Evolutionary conservation across 495 filamentous ascomycete genomes (phyloP), one percentile per base, ranked within the genome.

Genomic region (Podospora fimiseda): DNA sequence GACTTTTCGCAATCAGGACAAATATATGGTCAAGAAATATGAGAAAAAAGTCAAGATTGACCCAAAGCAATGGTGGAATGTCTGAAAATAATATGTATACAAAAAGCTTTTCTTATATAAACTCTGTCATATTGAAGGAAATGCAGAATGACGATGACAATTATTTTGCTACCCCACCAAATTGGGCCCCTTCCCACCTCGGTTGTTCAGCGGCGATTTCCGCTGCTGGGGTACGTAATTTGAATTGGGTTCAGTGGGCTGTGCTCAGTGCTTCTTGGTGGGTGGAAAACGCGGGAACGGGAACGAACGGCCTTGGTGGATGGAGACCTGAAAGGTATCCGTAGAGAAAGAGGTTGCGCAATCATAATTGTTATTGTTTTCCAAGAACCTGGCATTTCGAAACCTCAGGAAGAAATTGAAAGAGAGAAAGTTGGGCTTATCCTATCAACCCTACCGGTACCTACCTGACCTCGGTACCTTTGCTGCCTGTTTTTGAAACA

Each of bases 211-310:
- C 54, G 48, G 54, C 43, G 43, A 23, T 51, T 57, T 48, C 54
- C 48, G 54, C 36, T 46, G 43, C 43, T 30, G 46, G 21, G n/a
- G 50, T 56, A 53, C 50, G 53, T 57, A 60, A 56, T 60, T 57
- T 51, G 22, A 37, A 27, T n/a, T n/a, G n/a, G n/a, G n/a, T n/a
- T n/a, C n/a, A n/a, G n/a, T 56, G 47, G 48, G 48, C 48, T 42
- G 22, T 43, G 48, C 49, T 33, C 11, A 5, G 22, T 40, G 15
- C 45, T 53, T 13, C 24, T 24, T 24, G 44, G 39, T 6, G 8
- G 11, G 14, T 47, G 44, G 44, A 24, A 47, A 24, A 16, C 44
- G 44, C 44, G 44, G 44, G 41, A 40, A 48, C 21, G n/a, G n/a
- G n/a, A n/a, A n/a, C n/a, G 21, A 51, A 52, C 41, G 42, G 50